Evolutionary conservation across 148 eudicot genomes (phyloP).

Genomic region (Diospyros kaki): DNA sequence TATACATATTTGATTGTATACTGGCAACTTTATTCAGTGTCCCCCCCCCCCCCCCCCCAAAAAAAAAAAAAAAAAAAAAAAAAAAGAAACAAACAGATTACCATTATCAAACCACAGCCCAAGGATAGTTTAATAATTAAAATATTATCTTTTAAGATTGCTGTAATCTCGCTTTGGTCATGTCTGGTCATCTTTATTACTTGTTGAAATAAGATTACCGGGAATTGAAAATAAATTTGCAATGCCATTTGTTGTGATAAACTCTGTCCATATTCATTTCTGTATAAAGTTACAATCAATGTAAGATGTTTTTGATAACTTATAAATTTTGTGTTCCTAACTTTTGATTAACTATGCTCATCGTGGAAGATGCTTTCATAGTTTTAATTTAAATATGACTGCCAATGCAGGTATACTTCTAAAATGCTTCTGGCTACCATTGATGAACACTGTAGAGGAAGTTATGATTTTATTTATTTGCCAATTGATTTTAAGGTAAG

Average conservation of each 20-base stretch:
- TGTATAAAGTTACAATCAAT: background rate
- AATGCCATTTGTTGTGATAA: background rate
- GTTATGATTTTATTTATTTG: conserved; percentile 66
- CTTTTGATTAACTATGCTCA: background rate
- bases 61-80: too few relatives aligned
- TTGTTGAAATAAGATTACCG: background rate
- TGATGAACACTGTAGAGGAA: conserved; percentile 65
- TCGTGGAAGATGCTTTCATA: background rate
- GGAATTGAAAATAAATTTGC: conserved; percentile 1
- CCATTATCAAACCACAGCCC: background rate
- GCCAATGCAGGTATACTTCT: conserved; percentile 57
- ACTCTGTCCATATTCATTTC: background rate
- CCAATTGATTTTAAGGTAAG: conserved; percentile 83
- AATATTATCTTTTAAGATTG: too few relatives aligned
- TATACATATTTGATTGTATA: background rate
- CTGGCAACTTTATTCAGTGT: background rate
- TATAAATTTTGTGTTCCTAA: conserved; percentile 8
- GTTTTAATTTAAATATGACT: conserved; percentile 5
- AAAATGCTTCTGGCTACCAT: conserved; percentile 72
- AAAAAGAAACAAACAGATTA: background rate
- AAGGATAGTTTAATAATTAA: conserved; percentile 4
- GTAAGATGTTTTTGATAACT: conserved; percentile 5
- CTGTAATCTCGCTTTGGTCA: background rate
- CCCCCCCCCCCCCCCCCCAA: background rate
- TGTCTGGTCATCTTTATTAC: background rate